Percentiles rank a stretch among this genome's conserved stretches.
phyloP scores from a whole-genome alignment of 441 rosid species.

The Adansonia rubrostipa region DNA sequence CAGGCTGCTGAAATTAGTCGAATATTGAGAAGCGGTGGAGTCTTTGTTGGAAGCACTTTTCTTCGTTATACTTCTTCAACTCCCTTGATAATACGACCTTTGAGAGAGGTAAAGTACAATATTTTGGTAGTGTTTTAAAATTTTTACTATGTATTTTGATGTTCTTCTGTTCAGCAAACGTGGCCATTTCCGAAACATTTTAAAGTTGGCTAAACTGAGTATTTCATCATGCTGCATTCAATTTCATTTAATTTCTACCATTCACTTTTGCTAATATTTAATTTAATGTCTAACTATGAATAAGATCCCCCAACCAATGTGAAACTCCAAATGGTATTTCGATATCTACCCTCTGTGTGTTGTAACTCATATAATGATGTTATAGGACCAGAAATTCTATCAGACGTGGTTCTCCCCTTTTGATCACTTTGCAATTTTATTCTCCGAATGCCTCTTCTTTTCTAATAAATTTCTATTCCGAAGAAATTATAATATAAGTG shows the following conservation, averaged over 20 bases:
- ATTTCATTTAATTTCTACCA: not conserved
- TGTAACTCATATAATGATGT: not conserved
- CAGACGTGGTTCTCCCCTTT: not conserved
- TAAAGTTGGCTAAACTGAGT: not conserved
- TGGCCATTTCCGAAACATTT: not conserved
- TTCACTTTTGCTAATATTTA: not conserved
- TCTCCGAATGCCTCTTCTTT: not conserved
- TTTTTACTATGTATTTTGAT: not conserved
- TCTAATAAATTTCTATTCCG: not conserved
- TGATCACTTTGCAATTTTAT: not conserved
- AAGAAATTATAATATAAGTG: not conserved
- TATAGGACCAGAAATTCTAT: not conserved
- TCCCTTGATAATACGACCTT: conserved; percentile 50
- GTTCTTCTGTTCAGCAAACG: not conserved
- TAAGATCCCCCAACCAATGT: too few relatives aligned
- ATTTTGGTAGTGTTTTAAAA: not conserved
- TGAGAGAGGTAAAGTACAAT: conserved; percentile 58
- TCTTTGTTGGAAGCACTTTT: conserved; percentile 90
- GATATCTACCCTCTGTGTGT: too few relatives aligned
- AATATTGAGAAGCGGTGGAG: conserved; percentile 78
- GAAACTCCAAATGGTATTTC: not conserved
- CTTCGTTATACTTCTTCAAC: conserved; percentile 66
- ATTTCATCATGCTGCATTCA: not conserved
- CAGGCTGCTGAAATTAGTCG: conserved; percentile 94
- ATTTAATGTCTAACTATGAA: too few relatives aligned